These are phyloP conservation scores for Pseudogymnoascus sp. DNA, from an alignment of 2,329 filamentous ascomycete species.

Conservation along the genomic window DNA sequence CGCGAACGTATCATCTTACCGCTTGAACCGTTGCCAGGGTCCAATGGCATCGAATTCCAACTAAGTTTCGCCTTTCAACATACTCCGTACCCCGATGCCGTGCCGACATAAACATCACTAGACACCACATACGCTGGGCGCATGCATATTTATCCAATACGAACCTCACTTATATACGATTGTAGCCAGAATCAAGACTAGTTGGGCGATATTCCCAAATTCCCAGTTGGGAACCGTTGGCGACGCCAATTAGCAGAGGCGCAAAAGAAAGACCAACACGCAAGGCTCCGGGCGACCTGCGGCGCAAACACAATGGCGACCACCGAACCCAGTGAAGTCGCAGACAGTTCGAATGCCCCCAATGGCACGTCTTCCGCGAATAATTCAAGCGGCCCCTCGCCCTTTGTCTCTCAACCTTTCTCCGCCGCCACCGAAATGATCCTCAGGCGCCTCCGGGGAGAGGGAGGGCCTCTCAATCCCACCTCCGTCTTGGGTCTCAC, in stretches of 20 bases:
- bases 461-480: conserved; percentile 17
- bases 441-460: conserved; percentile 27
- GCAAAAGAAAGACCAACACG: background rate
- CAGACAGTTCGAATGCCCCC: background rate
- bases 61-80: background rate
- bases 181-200: background rate
- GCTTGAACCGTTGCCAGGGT: background rate
- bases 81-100: background rate
- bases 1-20: conserved; percentile 1
- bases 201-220: background rate
- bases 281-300: background rate
- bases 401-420: conserved; percentile 17
- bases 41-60: background rate
- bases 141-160: background rate
- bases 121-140: background rate
- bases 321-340: background rate
- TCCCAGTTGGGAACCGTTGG: background rate
- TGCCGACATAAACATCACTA: background rate
- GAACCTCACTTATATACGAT: background rate
- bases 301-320: conserved; percentile 1
- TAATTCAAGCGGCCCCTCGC: background rate
- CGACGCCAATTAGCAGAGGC: background rate
- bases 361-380: background rate
- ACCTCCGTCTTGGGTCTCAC: background rate
- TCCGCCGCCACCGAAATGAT: conserved; percentile 32